Base-by-base conservation (phyloP, 768 basidiomycete genomes). In the Collybia sp. region DNA sequence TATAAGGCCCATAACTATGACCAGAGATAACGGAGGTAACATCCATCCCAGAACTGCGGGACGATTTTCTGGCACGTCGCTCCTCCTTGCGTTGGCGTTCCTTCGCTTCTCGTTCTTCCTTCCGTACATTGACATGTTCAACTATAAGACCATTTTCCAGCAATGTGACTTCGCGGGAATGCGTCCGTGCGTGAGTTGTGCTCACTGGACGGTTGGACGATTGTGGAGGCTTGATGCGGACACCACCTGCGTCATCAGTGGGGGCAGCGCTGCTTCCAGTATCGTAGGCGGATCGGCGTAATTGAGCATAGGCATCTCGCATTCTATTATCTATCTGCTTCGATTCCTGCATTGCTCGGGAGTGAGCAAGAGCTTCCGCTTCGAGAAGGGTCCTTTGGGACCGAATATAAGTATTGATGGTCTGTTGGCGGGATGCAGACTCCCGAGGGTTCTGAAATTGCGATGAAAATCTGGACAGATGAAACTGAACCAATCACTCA, bases 101-200 rank as follows among this genome's bases (percentile, higher is more conserved):
- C 37, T 78, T 76, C 32, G 82, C 85, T 52, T 88, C 88, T 47
- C 69, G 77, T 61, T 89, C 89, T 62, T 90, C 88, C 51, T 73
- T 83, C 30, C 83, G 79, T 15, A 93, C 79, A 61, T 93, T 80
- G 32, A 93, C 85, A 49, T 88, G 86, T 55, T 94, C 92, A 6
- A 93, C 84, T 43, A 92, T 88, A 75, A 93, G 82, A 2, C 90
- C 90, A 52, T 89, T 93, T 63, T 92, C 86, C 16, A 94, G 76
- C 9, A 93, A 69, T 0, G 89, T 88, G 12, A 89, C 74, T 45
- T 92, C 86, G 30, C 86, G 77, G 34, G 82, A 81, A 44, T 80
- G 76, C 16, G 69, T 72, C 25, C 76, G 77, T 30, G 60, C 63
- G 50, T 79, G 76, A 17, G 58, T 51, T 19, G 65, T 65, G 39